Base-by-base conservation (phyloP, 306 rosid species). In the Ziziphus jujuba region DNA sequence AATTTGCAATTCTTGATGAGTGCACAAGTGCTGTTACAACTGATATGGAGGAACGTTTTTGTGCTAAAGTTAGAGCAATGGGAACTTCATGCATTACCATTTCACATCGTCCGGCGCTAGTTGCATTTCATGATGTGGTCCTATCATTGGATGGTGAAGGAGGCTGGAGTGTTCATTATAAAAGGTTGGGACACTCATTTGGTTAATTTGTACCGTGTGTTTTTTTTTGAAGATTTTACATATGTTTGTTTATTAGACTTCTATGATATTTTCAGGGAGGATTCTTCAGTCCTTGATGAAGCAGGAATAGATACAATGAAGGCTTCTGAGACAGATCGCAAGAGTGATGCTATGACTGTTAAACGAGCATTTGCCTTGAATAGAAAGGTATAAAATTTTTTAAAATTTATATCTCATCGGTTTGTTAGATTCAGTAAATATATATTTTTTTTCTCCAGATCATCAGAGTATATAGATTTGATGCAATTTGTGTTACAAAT, bases 21-120 rank as follows among this genome's bases (percentile, higher is more conserved):
- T 95, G 99, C 82, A 95, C 99, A 3, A 95, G 99, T 88, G 99
- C 99, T 65, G 99, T 95, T 75, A 95, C 99, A 71, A 95, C 97
- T 71, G 97, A 95, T 79, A 95, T 95, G 99, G 99, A 95, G 84
- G 99, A 95, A 74, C 90, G 99, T 9, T 95, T 95, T 78, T 95
- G 99, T 84, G 83, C 96, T 74, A 88, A 90, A 79, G 99, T 95
- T 65, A 78, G 95, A 75, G 99, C 95, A 43, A 95, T 95, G 99
- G 99, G 99, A 80, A 95, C 99, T 22, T 90, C 99, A 24, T 95
- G 99, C 92, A 95, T 95, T 72, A 95, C 99, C 59, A 95, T 95
- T 81, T 95, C 99, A 4, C 99, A 95, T 78, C 96, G 97, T 73
- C 99, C 99, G 34, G 97, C 99, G 15, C 79, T 95, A 63, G 99